Evolutionary conservation across 768 basidiomycete genomes (phyloP).

Genomic region (Suillus placidus): DNA sequence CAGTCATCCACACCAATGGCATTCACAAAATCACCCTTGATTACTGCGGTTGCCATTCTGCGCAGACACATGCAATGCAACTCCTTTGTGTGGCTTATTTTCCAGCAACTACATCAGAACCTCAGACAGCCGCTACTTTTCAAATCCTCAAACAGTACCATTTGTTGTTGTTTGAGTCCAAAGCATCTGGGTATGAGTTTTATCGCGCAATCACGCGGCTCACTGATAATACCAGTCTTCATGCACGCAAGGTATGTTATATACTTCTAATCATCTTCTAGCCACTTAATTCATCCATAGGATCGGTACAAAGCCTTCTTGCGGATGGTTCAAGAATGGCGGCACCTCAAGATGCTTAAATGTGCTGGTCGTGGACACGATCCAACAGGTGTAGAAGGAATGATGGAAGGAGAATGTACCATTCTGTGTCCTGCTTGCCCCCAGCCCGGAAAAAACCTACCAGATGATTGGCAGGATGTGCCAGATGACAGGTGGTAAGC

Average conservation of each 20-base stretch:
- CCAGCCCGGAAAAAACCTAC: constrained; percentile 13
- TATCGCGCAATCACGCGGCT: constrained; percentile 25
- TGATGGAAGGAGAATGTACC: not conserved
- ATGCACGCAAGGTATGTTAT: constrained; percentile 14
- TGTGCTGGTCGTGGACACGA: not conserved
- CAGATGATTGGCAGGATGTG: constrained; percentile 10
- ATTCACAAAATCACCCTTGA: constrained; percentile 23
- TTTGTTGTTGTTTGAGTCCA: constrained; percentile 32
- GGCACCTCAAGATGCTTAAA: not conserved
- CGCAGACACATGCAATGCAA: constrained; percentile 12
- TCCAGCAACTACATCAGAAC: constrained; percentile 11
- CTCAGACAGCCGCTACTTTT: constrained; percentile 3
- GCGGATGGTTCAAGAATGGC: constrained; percentile 2
- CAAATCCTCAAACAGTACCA: constrained; percentile 28
- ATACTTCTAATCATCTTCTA: not conserved
- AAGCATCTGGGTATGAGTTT: constrained; percentile 31
- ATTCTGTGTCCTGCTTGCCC: constrained; percentile 10
- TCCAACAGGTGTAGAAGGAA: not conserved
- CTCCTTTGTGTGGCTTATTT: constrained; percentile 15
- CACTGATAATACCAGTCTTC: constrained; percentile 10
- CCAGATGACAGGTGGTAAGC: not conserved
- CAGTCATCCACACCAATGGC: constrained; percentile 27
- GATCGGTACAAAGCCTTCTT: not conserved
- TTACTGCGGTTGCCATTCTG: constrained; percentile 18
- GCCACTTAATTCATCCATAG: not conserved